Conservation (phyloP, 805 yeast species). For the Ascoidea tarda region DNA sequence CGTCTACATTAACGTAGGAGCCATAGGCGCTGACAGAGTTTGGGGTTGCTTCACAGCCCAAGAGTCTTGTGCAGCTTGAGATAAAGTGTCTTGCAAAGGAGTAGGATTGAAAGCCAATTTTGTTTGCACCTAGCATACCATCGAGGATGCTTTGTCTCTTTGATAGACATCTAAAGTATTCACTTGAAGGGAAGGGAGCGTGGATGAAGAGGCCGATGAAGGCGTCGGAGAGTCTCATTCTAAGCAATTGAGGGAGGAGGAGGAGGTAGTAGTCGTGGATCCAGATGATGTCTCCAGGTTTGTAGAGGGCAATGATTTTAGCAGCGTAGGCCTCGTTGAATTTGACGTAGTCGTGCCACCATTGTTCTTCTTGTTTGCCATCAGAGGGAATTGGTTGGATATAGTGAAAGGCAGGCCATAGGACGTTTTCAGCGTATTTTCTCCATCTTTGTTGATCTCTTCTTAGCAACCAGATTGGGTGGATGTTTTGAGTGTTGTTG, state of each 20-base stretch:
- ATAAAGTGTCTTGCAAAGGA: conserved; percentile 85
- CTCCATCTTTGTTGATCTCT: conserved; percentile 78
- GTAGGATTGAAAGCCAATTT: conserved; percentile 73
- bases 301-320: conserved; percentile 54
- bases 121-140: conserved; percentile 81
- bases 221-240: conserved; percentile 64
- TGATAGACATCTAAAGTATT: conserved; percentile 88
- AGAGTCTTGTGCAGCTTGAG: conserved; percentile 74
- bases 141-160: conserved; percentile 62
- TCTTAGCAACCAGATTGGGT: conserved; percentile 82
- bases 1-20: conserved; percentile 53
- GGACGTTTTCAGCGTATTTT: conserved; percentile 71
- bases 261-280: conserved; percentile 87
- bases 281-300: conserved; percentile 91
- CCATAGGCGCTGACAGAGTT: conserved; percentile 61
- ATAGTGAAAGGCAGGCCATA: conserved; percentile 95
- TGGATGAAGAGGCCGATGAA: conserved; percentile 87
- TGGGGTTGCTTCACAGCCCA: conserved; percentile 65
- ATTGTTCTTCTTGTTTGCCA: conserved; percentile 54
- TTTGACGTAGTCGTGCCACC: conserved; percentile 83
- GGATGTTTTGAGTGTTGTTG: conserved; percentile 38
- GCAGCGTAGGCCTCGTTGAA: conserved; percentile 86
- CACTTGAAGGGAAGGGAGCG: conserved; percentile 90
- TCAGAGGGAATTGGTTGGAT: conserved; percentile 66
- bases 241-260: conserved; percentile 73